A percentile compares a stretch with the other conserved stretches of the same genome.
Conservation (phyloP, 805 yeast species). For the Saturnispora dispora region DNA sequence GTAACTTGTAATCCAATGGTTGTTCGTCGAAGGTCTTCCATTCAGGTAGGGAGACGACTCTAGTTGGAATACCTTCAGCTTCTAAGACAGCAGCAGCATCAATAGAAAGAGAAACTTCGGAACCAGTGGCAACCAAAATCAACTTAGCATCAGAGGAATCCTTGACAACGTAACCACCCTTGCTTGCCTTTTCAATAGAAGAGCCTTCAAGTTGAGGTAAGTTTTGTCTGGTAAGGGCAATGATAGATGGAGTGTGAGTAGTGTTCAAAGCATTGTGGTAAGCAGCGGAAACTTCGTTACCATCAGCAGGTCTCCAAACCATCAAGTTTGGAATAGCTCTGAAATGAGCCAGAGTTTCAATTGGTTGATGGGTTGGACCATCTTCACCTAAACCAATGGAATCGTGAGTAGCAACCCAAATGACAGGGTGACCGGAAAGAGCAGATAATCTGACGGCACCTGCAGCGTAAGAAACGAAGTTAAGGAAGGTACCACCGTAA, state of each 20-base stretch:
- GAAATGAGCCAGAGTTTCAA: conserved; percentile 78
- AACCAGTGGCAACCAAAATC: conserved; percentile 85
- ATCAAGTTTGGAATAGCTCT: conserved; percentile 76
- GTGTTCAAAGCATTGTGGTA: conserved; percentile 57
- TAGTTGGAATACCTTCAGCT: conserved; percentile 56
- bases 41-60: conserved; percentile 90
- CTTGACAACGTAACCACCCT: conserved; percentile 84
- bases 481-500: conserved; percentile 96
- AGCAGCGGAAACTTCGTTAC: conserved; percentile 82
- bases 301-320: conserved; percentile 93
- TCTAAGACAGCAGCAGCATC: conserved; percentile 72
- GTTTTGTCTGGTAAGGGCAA: conserved; percentile 80
- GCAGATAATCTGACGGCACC: conserved; percentile 86
- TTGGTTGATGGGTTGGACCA: conserved; percentile 92
- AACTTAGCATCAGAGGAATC: conserved; percentile 56
- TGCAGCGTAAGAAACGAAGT: conserved; percentile 77
- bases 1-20: conserved; percentile 65
- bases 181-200: conserved; percentile 77
- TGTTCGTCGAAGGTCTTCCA: conserved; percentile 84
- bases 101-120: conserved; percentile 79
- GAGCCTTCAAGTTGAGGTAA: conserved; percentile 92
- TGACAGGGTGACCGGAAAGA: conserved; percentile 71
- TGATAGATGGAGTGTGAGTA: conserved; percentile 57
- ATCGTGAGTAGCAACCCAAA: conserved; percentile 86
- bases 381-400: conserved; percentile 89